Evolutionary conservation across 495 filamentous ascomycete species (phyloP).

Genomic region (Achaetomiella virescens): DNA sequence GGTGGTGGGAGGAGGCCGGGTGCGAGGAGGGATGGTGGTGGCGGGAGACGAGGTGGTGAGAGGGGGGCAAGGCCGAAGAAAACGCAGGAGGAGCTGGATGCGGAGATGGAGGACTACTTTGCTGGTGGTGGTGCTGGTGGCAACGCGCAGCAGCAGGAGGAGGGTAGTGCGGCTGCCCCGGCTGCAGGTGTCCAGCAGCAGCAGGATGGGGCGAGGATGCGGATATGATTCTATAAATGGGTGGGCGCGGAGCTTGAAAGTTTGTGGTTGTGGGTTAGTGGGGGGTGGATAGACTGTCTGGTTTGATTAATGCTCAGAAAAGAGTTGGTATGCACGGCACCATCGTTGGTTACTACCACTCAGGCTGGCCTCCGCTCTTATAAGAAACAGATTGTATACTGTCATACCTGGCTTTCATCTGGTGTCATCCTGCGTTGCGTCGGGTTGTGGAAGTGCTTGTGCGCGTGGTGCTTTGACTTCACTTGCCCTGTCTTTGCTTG

Average conservation of each 20-base stretch:
- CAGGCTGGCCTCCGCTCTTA: neutral
- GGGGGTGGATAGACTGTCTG: no score
- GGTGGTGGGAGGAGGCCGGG: slow-evolving; percentile 21
- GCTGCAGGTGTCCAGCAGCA: slow-evolving; percentile 4
- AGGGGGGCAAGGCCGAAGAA: slow-evolving; percentile 64
- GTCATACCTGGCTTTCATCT: no score
- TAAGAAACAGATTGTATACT: neutral
- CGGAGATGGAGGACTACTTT: slow-evolving; percentile 96
- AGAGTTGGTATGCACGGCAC: no score
- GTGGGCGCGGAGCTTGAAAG: no score
- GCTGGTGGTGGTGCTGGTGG: slow-evolving; percentile 32
- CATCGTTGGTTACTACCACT: neutral
- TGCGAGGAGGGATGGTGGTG: slow-evolving; percentile 33
- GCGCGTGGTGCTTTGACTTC: no score
- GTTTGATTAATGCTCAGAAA: no score
- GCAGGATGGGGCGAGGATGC: slow-evolving; percentile 18
- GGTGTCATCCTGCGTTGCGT: no score
- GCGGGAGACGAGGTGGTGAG: slow-evolving; percentile 32
- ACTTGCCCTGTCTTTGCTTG: no score
- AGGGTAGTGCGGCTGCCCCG: slow-evolving; percentile 13
- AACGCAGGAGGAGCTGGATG: slow-evolving; percentile 87
- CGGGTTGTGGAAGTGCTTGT: no score
- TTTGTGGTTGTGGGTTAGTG: neutral
- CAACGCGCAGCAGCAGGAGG: slow-evolving; percentile 14
- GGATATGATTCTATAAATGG: slow-evolving; percentile 27